Evolutionary conservation across 306 rosid species (phyloP).

Genomic region (Ceratonia siliqua): DNA sequence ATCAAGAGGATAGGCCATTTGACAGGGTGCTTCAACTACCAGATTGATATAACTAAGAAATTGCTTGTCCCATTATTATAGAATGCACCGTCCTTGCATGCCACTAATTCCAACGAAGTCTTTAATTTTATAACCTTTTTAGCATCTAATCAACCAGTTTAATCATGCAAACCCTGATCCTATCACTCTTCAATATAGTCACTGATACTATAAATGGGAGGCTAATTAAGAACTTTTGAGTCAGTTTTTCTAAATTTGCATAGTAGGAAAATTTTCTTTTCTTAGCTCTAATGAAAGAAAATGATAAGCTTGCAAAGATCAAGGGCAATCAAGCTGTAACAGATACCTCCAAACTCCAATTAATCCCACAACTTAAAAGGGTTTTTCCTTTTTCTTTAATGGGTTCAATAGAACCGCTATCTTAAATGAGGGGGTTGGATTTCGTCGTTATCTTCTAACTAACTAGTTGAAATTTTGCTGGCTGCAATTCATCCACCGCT

Average conservation of each 20-base stretch:
- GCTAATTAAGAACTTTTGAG: background rate
- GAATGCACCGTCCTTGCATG: constrained; percentile 19
- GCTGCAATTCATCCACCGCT: background rate
- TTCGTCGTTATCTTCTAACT: background rate
- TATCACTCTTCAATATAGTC: background rate
- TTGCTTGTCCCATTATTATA: background rate
- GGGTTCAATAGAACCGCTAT: constrained; percentile 1
- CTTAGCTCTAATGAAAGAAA: background rate
- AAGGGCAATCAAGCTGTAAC: background rate
- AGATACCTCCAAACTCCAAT: background rate
- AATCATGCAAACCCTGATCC: background rate
- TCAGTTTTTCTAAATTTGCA: background rate
- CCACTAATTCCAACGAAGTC: constrained; percentile 11
- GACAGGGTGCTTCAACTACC: constrained; percentile 27
- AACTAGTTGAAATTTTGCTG: constrained; percentile 14
- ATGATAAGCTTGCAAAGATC: background rate
- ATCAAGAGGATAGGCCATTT: constrained; percentile 5
- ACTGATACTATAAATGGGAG: background rate
- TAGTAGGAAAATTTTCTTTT: background rate
- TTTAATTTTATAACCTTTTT: background rate
- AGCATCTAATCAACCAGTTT: background rate
- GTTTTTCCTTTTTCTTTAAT: background rate
- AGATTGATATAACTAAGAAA: background rate
- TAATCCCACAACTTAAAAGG: background rate
- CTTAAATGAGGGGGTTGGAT: constrained; percentile 26